Evolutionary conservation across 108 stramenopile species (phyloP).

Genomic region (Epipyxis sp.): DNA sequence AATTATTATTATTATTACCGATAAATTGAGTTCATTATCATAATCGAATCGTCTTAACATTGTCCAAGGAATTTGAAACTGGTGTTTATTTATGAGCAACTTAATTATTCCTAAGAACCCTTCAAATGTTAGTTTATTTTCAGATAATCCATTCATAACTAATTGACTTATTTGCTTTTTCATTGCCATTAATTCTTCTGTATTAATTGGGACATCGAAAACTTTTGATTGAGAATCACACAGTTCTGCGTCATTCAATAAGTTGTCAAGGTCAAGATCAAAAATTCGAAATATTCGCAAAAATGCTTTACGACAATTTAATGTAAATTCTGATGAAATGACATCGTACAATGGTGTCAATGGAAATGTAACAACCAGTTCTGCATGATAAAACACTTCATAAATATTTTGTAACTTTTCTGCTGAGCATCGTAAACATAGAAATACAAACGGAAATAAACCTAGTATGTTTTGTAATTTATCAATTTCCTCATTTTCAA

Average conservation of each 20-base stretch:
- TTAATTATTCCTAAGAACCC: not conserved
- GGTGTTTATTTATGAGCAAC: not conserved
- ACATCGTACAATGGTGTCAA: slow-evolving; percentile 36
- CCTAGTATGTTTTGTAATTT: not conserved
- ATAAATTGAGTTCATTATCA: slow-evolving; percentile 37
- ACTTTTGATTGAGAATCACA: slow-evolving; percentile 36
- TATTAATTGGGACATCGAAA: slow-evolving; percentile 21
- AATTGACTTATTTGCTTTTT: slow-evolving; percentile 29
- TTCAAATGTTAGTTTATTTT: slow-evolving; percentile 20
- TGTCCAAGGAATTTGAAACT: slow-evolving; percentile 36
- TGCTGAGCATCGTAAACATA: not conserved
- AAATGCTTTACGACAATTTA: slow-evolving; percentile 25
- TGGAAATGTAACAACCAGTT: slow-evolving; percentile 33
- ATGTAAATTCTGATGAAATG: slow-evolving; percentile 38
- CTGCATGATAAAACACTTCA: slow-evolving; percentile 30
- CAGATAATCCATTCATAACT: not conserved
- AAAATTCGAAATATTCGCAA: slow-evolving; percentile 40
- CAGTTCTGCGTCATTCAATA: slow-evolving; percentile 37
- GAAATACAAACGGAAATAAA: not conserved
- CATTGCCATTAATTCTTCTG: slow-evolving; percentile 30
- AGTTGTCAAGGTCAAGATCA: slow-evolving; percentile 38
- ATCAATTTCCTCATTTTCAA: not conserved
- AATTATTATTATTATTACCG: too few species aligned
- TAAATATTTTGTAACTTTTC: not conserved
- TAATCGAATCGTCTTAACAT: slow-evolving; percentile 36